Evolutionary conservation across 2,329 filamentous ascomycete species (phyloP).

Genomic region (Xylariaceae sp.): DNA sequence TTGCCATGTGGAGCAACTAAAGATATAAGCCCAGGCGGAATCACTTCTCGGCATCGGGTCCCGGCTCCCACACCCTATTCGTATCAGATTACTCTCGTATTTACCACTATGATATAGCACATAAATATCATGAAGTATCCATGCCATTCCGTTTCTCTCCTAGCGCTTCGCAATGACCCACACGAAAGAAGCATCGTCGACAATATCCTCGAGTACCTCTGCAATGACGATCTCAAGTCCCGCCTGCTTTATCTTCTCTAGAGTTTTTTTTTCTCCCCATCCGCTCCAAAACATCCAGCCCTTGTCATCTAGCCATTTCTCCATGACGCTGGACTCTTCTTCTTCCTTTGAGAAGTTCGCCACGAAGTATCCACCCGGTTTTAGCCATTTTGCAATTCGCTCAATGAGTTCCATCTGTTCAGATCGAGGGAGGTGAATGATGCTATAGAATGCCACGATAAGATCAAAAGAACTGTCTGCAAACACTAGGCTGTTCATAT

Average conservation of each 20-base stretch:
- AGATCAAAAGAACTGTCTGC: slow-evolving; percentile 49
- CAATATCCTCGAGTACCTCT: slow-evolving; percentile 41
- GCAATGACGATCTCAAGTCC: slow-evolving; percentile 44
- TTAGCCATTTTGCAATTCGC: slow-evolving; percentile 55
- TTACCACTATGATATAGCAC: no score
- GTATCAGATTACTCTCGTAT: no score
- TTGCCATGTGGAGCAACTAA: no score
- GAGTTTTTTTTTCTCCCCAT: slow-evolving; percentile 44
- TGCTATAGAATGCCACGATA: slow-evolving; percentile 58
- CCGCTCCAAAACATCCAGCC: slow-evolving; percentile 54
- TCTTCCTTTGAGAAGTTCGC: slow-evolving; percentile 50
- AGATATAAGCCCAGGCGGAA: no score
- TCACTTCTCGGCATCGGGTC: no score
- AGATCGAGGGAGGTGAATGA: slow-evolving; percentile 59
- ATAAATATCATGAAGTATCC: no score
- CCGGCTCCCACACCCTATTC: no score
- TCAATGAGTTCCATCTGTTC: slow-evolving; percentile 55
- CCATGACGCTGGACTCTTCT: slow-evolving; percentile 37
- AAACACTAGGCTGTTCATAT: slow-evolving; percentile 48
- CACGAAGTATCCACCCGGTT: slow-evolving; percentile 56
- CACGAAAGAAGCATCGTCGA: slow-evolving; percentile 44
- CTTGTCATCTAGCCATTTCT: slow-evolving; percentile 46
- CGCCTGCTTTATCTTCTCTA: slow-evolving; percentile 38
- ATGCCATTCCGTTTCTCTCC: no score
- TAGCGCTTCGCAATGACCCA: slow-evolving; percentile 48